Evolutionary conservation across 2,329 filamentous ascomycete species (phyloP).

Genomic region (Exserohilum rostratum): DNA sequence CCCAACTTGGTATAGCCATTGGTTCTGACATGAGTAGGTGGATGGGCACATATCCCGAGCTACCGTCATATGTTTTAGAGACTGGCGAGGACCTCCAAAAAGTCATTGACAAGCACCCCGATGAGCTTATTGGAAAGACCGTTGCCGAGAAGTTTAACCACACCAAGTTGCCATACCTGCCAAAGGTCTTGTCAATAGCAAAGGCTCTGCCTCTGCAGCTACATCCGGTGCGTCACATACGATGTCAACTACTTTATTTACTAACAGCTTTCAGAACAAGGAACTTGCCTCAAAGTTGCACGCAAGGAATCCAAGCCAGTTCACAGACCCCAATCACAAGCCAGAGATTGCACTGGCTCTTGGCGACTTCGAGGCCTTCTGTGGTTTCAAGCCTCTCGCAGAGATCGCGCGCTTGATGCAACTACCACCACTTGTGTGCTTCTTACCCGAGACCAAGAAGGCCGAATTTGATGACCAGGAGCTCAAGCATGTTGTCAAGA

Average conservation of each 20-base stretch:
- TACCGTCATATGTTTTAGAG: conserved; percentile 67
- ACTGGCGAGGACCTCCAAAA: conserved; percentile 69
- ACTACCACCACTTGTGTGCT: conserved; percentile 60
- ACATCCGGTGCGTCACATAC: conserved; percentile 59
- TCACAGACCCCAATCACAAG: conserved; percentile 77
- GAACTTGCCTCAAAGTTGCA: conserved; percentile 69
- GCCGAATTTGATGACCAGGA: conserved; percentile 62
- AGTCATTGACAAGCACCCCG: conserved; percentile 66
- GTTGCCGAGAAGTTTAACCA: conserved; percentile 66
- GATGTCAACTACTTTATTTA: neutral
- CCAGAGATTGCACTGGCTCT: conserved; percentile 79
- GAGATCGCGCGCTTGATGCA: conserved; percentile 66
- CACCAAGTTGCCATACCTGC: conserved; percentile 71
- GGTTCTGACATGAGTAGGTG: conserved; percentile 51
- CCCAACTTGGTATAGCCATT: neutral
- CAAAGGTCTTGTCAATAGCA: conserved; percentile 76
- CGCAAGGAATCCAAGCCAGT: conserved; percentile 66
- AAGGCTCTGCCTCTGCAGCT: conserved; percentile 78
- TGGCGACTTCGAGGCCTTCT: conserved; percentile 75
- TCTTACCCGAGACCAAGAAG: conserved; percentile 55
- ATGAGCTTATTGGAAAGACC: conserved; percentile 67
- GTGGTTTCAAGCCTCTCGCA: conserved; percentile 71
- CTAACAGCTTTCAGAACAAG: conserved; percentile 58
- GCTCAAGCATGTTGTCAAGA: conserved; percentile 62
- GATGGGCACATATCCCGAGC: conserved; percentile 77